Evolutionary conservation across 2,329 filamentous ascomycete species (phyloP).

Genomic region (Eurotiales sp.): DNA sequence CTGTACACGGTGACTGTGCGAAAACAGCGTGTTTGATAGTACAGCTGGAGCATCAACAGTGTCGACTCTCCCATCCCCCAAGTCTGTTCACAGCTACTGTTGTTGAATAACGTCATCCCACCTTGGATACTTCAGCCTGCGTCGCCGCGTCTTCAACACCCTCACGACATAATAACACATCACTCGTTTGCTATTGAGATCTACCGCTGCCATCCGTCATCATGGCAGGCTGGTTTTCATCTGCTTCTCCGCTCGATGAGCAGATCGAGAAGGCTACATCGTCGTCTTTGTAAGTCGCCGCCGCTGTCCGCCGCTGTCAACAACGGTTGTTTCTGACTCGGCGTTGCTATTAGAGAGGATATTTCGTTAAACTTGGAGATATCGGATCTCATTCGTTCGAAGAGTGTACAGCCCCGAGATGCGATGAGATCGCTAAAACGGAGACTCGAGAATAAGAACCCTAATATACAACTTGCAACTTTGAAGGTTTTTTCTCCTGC

Average conservation of each 20-base stretch:
- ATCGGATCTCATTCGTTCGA: conserved; percentile 93
- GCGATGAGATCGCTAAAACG: conserved; percentile 95
- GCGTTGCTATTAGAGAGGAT: conserved; percentile 65
- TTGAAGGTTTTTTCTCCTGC: conserved; percentile 62
- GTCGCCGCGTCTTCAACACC: neutral
- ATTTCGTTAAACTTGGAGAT: conserved; percentile 98
- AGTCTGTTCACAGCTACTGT: neutral
- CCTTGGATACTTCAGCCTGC: neutral
- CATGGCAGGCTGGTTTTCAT: conserved; percentile 97
- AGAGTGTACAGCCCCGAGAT: conserved; percentile 94
- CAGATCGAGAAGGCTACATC: conserved; percentile 94
- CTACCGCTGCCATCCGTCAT: conserved; percentile 44
- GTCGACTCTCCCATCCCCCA: neutral
- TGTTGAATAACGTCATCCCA: conserved; percentile 14
- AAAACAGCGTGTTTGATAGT: neutral
- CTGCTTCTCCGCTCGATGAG: conserved; percentile 88
- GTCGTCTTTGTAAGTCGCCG: conserved; percentile 72
- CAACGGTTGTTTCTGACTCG: conserved; percentile 15
- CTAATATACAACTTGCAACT: conserved; percentile 93
- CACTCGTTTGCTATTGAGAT: neutral
- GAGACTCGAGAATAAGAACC: conserved; percentile 95
- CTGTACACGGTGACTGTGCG: neutral
- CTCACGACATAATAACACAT: neutral
- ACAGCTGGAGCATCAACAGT: neutral
- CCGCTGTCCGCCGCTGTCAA: neutral